Conservation (phyloP, 2,329 filamentous ascomycete genomes). For the Talaromyces sp. region DNA sequence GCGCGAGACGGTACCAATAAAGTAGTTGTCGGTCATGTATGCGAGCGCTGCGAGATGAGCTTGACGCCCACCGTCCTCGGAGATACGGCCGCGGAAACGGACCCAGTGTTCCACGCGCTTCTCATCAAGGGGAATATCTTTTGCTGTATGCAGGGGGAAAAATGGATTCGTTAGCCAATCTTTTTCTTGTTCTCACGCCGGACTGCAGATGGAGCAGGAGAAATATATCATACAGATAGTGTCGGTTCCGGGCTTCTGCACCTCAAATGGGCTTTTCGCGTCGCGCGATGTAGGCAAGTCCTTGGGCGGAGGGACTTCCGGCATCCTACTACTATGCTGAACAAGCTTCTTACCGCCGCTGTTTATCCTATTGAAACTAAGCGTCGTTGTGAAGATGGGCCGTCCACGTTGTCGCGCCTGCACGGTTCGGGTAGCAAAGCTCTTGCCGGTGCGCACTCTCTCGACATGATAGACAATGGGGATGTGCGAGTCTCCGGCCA, state of each 20-base stretch:
- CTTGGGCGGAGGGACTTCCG: conserved; percentile 45
- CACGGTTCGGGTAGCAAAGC: conserved; percentile 90
- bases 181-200: neutral
- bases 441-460: conserved; percentile 81
- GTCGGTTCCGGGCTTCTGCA: neutral
- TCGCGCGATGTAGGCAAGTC: conserved; percentile 14
- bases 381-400: conserved; percentile 91
- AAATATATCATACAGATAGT: conserved; percentile 3
- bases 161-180: neutral
- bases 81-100: conserved; percentile 59
- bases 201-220: neutral
- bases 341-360: conserved; percentile 50
- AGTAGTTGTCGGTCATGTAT: conserved; percentile 89
- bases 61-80: conserved; percentile 64
- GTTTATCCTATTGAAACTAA: conserved; percentile 72
- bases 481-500: conserved; percentile 77
- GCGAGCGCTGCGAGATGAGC: conserved; percentile 84
- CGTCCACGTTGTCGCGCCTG: conserved; percentile 83
- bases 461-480: conserved; percentile 95
- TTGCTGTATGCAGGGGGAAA: conserved; percentile 23
- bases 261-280: conserved; percentile 1
- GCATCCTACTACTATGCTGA: conserved; percentile 61
- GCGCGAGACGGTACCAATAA: conserved; percentile 81
- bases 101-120: conserved; percentile 59
- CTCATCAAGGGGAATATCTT: conserved; percentile 51